Conservation (phyloP, 257 asterid species). For the Plectranthus barbatus region DNA sequence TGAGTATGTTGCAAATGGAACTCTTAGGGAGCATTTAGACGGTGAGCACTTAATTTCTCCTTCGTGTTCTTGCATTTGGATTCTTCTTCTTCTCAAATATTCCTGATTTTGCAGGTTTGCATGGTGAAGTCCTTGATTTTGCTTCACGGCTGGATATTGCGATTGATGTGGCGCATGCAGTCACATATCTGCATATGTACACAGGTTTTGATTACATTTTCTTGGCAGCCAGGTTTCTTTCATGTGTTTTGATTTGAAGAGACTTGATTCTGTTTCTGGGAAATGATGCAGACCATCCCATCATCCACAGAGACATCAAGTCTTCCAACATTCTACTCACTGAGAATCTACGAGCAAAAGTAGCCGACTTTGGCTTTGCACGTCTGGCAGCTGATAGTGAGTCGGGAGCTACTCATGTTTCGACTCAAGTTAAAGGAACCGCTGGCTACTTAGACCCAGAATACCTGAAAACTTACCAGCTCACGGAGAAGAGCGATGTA, state of each 20-base stretch:
- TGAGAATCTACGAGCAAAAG: constrained; percentile 83
- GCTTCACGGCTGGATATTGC: constrained; percentile 72
- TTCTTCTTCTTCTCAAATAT: neutral
- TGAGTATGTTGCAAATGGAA: constrained; percentile 88
- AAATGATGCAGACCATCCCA: constrained; percentile 73
- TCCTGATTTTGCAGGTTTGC: constrained; percentile 36
- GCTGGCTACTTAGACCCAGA: constrained; percentile 98
- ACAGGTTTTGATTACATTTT: constrained; percentile 39
- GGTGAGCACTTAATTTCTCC: constrained; percentile 38
- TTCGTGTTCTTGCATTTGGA: neutral
- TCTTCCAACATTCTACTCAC: constrained; percentile 95
- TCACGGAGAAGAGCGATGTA: constrained; percentile 94
- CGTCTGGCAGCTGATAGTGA: constrained; percentile 68
- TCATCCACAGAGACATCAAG: constrained; percentile 94
- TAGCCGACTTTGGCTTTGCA: constrained; percentile 95
- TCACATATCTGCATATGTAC: constrained; percentile 87
- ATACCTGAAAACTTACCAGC: constrained; percentile 81
- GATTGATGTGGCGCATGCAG: constrained; percentile 93
- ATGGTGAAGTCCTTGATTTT: constrained; percentile 58
- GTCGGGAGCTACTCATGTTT: constrained; percentile 82
- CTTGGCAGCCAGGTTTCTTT: neutral
- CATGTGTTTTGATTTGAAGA: neutral
- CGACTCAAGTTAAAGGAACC: constrained; percentile 96
- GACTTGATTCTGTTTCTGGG: neutral
- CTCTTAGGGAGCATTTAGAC: constrained; percentile 85